Percentiles rank a stretch among this genome's conserved stretches.
Evolutionary conservation across 2,329 filamentous ascomycete genomes (phyloP).

Genomic region (Colletotrichum costaricense): DNA sequence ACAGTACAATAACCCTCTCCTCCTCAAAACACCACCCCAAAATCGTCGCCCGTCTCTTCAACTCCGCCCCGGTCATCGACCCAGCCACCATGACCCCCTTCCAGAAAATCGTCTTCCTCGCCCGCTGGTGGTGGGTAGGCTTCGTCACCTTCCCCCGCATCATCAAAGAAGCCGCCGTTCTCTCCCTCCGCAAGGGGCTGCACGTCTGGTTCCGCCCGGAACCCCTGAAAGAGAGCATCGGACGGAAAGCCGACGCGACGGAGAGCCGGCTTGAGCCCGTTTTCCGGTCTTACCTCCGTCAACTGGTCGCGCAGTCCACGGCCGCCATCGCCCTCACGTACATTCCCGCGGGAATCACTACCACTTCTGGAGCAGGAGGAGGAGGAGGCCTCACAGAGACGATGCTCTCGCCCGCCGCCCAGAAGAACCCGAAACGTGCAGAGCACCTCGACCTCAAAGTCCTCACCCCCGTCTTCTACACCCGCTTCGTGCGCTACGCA

Average conservation of each 20-base stretch:
- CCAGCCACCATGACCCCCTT: constrained; percentile 55
- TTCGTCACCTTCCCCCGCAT: constrained; percentile 75
- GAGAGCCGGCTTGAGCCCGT: constrained; percentile 60
- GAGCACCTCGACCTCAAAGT: constrained; percentile 66
- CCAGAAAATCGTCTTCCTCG: constrained; percentile 60
- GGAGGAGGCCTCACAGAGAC: constrained; percentile 41
- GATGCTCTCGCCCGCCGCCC: constrained; percentile 48
- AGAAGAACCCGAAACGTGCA: constrained; percentile 25
- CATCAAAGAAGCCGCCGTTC: constrained; percentile 65
- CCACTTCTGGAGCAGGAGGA: background rate
- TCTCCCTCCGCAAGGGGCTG: constrained; percentile 68
- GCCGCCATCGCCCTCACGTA: constrained; percentile 64
- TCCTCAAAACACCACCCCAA: constrained; percentile 72
- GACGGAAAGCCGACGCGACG: constrained; percentile 60
- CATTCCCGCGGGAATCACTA: constrained; percentile 59
- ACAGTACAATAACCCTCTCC: constrained; percentile 70
- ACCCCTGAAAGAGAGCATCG: constrained; percentile 66
- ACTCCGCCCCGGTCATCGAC: constrained; percentile 61
- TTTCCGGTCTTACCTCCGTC: constrained; percentile 60
- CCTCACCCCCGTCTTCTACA: constrained; percentile 75
- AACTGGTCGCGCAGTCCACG: constrained; percentile 60
- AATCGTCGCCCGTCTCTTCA: constrained; percentile 70
- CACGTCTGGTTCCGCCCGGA: constrained; percentile 76
- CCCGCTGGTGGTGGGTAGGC: constrained; percentile 75
- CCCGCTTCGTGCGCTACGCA: constrained; percentile 71